Percentiles rank a stretch among this genome's conserved stretches.
Conservation (phyloP, 1,284 basidiomycete genomes). For the Peniophora sp. region DNA sequence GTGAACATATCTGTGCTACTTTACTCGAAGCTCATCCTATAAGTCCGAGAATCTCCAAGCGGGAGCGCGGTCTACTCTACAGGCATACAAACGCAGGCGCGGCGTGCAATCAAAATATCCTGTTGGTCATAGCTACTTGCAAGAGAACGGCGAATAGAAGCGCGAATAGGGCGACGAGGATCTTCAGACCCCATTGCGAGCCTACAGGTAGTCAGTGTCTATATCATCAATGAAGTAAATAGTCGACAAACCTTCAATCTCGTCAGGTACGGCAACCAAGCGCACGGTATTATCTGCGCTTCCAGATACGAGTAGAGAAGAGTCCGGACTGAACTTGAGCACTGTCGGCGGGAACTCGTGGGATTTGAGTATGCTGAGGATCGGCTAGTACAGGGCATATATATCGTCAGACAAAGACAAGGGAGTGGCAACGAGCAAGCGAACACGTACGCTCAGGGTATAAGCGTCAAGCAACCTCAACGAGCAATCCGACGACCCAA, state of each 20-base stretch:
- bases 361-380: conserved; percentile 83
- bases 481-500: conserved; percentile 82
- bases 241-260: conserved; percentile 25
- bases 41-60: too few species aligned
- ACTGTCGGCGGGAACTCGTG: conserved; percentile 95
- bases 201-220: neutral
- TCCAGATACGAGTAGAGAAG: conserved; percentile 80
- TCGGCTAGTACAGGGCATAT: conserved; percentile 48
- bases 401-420: conserved; percentile 2
- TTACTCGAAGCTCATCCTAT: too few species aligned
- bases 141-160: conserved; percentile 26
- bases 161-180: conserved; percentile 26
- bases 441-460: conserved; percentile 51
- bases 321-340: conserved; percentile 80
- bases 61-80: too few species aligned
- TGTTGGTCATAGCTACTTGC: conserved; percentile 15
- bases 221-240: neutral
- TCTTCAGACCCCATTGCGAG: conserved; percentile 25
- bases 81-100: too few species aligned
- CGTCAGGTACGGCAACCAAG: conserved; percentile 67
- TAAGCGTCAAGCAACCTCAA: conserved; percentile 81
- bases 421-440: neutral
- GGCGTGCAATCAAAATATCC: neutral
- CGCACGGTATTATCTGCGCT: conserved; percentile 90
- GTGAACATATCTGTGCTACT: too few species aligned